A percentile compares a stretch with the other conserved stretches of the same genome.
Evolutionary conservation across 441 rosid species (phyloP).

Genomic region (Bocquillonia castaneifolia): DNA sequence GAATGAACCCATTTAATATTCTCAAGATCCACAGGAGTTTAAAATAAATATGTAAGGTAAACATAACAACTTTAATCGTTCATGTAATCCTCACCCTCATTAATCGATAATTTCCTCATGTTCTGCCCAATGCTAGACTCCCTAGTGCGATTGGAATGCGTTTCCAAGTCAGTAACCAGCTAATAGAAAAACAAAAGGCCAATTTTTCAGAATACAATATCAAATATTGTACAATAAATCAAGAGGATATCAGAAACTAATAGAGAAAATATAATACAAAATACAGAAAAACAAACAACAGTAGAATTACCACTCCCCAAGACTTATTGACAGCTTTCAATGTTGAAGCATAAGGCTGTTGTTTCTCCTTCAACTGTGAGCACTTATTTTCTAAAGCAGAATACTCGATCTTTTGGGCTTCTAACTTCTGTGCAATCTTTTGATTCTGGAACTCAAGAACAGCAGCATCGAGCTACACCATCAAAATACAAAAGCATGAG

Average conservation of each 20-base stretch:
- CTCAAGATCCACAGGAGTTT: background rate
- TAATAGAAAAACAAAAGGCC: slow-evolving; percentile 40
- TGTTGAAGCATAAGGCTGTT: slow-evolving; percentile 50
- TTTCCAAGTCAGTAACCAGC: slow-evolving; percentile 65
- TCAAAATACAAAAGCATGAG: slow-evolving; percentile 11
- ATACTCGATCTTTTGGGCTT: slow-evolving; percentile 75
- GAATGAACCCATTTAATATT: background rate
- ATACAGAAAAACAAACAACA: background rate
- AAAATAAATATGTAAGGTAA: slow-evolving; percentile 9
- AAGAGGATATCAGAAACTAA: slow-evolving; percentile 10
- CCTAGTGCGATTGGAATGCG: slow-evolving; percentile 45
- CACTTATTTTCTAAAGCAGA: slow-evolving; percentile 56
- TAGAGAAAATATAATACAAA: background rate
- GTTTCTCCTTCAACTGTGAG: slow-evolving; percentile 54
- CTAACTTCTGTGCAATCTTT: slow-evolving; percentile 78
- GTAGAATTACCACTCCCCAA: slow-evolving; percentile 63
- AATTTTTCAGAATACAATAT: slow-evolving; percentile 24
- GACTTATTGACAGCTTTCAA: slow-evolving; percentile 58
- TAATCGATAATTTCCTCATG: slow-evolving; percentile 26
- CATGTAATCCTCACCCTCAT: slow-evolving; percentile 44
- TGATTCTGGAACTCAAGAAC: slow-evolving; percentile 89
- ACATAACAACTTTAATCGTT: background rate
- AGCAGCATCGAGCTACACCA: slow-evolving; percentile 63
- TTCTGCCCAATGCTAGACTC: slow-evolving; percentile 41
- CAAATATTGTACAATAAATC: slow-evolving; percentile 10